Evolutionary conservation across 805 yeast species (phyloP), one percentile per base, ranked within the genome.

Genomic region (Dipodascus albidus): DNA sequence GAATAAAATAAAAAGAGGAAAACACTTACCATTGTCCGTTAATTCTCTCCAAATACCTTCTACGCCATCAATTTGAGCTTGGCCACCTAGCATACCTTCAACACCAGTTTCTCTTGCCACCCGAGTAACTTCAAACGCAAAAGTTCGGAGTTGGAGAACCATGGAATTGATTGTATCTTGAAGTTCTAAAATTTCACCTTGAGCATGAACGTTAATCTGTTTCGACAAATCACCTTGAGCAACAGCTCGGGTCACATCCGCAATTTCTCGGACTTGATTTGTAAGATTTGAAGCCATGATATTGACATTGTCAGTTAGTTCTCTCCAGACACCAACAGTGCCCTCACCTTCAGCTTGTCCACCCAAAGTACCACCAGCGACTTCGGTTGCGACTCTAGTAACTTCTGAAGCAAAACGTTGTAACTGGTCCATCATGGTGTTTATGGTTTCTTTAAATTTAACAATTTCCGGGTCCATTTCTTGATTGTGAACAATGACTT

Each of bases 41-140:
- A 87, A 74, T 63, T 85, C 90, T 62, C 83, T 81, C 96, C 96
- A 87, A 54, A 86, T 85, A 53, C 96, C 96, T 59, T 83, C 86
- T 23, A 86, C 90, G 55, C 82, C 83, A 54, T 79, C 82, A 53
- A 84, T 83, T 56, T 81, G 77, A 1, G 95, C 95, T 66, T 87
- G 96, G 6, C 96, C 96, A 52, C 96, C 96, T 52, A 87, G 73
- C 50, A 87, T 77, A 57, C 96, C 96, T 60, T 86, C 86, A 17
- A 87, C 95, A 66, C 96, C 96, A 21, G 89, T 89, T 67, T 87
- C 95, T 55, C 93, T 75, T 1, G 95, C 91, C 11, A 87, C 95
- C 56, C 89, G 79, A 1, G 91, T 82, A 38, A 87, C 95, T 67
- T 87, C 95, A 60, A 85, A 83, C 1, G 93, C 91, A 69, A 86